These are phyloP conservation scores for Saturnispora bothae DNA, from an alignment of 805 yeast species.

Conservation along the genomic window DNA sequence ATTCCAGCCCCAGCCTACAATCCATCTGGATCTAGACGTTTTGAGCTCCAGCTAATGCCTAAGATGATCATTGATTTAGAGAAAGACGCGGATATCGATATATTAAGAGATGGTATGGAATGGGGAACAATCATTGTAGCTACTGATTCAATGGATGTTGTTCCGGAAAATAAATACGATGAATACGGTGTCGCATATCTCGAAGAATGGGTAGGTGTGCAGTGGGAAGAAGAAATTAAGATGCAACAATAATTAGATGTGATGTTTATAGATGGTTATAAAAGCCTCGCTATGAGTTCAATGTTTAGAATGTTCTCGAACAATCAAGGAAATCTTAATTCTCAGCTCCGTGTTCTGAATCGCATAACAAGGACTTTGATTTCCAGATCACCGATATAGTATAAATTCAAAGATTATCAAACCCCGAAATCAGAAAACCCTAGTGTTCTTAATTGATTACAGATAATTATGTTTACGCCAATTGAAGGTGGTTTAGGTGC, in stretches of 20 bases:
- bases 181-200: constrained; percentile 16
- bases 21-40: constrained; percentile 48
- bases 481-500: constrained; percentile 37
- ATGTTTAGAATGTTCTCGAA: too few species aligned
- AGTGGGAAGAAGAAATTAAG: constrained; percentile 18
- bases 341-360: too few species aligned
- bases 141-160: constrained; percentile 30
- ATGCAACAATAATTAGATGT: neutral
- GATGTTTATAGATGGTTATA: too few species aligned
- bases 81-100: constrained; percentile 28
- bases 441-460: too few species aligned
- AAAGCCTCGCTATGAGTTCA: too few species aligned
- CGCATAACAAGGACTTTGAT: too few species aligned
- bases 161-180: constrained; percentile 13
- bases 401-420: neutral
- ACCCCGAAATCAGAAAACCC: too few species aligned
- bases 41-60: constrained; percentile 93
- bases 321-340: too few species aligned
- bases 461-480: constrained; percentile 37
- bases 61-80: constrained; percentile 80
- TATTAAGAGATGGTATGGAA: constrained; percentile 71
- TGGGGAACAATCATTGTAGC: constrained; percentile 92
- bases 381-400: too few species aligned
- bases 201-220: constrained; percentile 23
- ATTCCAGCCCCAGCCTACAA: constrained; percentile 55